phyloP scores from a whole-genome alignment of 441 rosid species.

The Flueggea neowawraea region DNA sequence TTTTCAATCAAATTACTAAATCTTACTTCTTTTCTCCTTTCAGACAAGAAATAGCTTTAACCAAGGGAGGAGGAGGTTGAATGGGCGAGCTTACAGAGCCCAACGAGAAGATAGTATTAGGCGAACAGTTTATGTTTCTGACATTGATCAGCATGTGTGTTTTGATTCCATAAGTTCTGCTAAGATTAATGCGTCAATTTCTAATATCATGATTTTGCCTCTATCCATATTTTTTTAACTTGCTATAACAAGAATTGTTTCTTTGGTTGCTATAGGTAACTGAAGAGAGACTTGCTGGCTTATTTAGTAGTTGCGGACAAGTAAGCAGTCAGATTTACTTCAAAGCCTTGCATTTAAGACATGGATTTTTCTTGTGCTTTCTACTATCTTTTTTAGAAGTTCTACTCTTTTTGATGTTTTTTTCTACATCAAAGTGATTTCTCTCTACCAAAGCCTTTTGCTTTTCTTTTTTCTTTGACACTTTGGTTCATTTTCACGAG shows the following conservation, averaged over 20 bases:
- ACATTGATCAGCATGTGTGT: constrained; percentile 91
- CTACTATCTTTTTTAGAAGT: not conserved
- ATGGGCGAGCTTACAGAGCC: constrained; percentile 72
- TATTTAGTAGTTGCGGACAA: constrained; percentile 84
- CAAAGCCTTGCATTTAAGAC: not conserved
- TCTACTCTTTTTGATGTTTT: too few relatives aligned
- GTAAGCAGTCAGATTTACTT: constrained; percentile 43
- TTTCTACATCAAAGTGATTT: too few relatives aligned
- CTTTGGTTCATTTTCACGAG: too few relatives aligned
- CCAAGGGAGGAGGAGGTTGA: constrained; percentile 70
- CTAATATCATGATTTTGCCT: not conserved
- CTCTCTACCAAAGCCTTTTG: too few relatives aligned
- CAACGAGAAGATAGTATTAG: constrained; percentile 80
- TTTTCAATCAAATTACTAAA: constrained; percentile 17
- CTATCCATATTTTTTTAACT: not conserved
- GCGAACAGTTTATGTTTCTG: constrained; percentile 94
- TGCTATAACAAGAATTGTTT: not conserved
- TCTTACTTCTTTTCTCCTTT: constrained; percentile 19
- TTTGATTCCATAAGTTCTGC: constrained; percentile 1
- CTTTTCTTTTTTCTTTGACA: too few relatives aligned
- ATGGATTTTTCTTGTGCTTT: not conserved
- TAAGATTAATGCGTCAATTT: not conserved
- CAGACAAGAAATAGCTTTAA: constrained; percentile 59
- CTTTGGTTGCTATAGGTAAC: constrained; percentile 58
- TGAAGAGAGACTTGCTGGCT: constrained; percentile 94